phyloP scores from a whole-genome alignment of 192 early-diverging fungal genomes.

The Powellomyces hirtus region DNA sequence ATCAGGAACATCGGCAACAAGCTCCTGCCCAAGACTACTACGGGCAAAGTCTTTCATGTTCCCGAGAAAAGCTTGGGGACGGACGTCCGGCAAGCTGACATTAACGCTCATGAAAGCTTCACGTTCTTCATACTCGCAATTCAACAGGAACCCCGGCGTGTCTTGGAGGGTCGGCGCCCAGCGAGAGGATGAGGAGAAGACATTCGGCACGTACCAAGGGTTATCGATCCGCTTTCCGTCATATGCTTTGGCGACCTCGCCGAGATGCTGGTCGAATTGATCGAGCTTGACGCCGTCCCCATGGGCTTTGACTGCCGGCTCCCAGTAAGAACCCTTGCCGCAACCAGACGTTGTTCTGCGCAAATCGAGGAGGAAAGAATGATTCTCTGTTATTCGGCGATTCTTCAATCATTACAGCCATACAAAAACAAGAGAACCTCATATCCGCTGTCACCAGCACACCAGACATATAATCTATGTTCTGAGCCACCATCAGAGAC shows the following conservation, averaged over 20 bases:
- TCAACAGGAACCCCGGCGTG: slow-evolving; percentile 2
- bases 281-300: neutral
- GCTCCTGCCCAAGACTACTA: no score
- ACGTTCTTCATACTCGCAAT: no score
- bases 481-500: no score
- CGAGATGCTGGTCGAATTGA: neutral
- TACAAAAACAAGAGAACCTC: no score
- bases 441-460: no score
- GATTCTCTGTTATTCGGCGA: neutral
- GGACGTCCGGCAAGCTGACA: no score
- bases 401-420: no score
- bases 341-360: neutral
- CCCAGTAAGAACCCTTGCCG: neutral
- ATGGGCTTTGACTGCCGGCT: neutral
- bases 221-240: neutral
- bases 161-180: neutral
- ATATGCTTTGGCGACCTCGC: slow-evolving; percentile 7
- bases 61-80: no score
- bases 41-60: no score
- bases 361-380: neutral
- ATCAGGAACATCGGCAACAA: neutral
- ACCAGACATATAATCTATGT: no score
- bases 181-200: neutral
- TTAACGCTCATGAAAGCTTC: no score
- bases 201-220: slow-evolving; percentile 4